Percentiles rank a stretch among this genome's conserved stretches.
Conservation (phyloP, 2,329 filamentous ascomycete genomes). For the Fusarium sp. region DNA sequence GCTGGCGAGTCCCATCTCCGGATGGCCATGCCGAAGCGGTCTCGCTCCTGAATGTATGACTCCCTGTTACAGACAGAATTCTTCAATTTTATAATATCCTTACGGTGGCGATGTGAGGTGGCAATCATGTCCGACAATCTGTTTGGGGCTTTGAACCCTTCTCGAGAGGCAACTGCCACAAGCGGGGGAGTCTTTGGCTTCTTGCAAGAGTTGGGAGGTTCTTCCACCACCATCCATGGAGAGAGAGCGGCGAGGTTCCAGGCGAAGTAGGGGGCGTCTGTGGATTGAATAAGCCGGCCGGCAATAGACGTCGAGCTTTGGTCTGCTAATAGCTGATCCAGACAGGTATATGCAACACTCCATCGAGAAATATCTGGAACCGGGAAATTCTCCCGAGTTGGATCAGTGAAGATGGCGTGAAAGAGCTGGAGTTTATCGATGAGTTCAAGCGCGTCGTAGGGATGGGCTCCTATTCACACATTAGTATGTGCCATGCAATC, state of each 20-base stretch:
- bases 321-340: conserved; percentile 61
- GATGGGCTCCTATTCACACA: conserved; percentile 61
- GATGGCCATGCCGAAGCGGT: conserved; percentile 77
- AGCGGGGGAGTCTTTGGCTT: conserved; percentile 64
- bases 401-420: conserved; percentile 76
- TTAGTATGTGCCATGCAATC: conserved; percentile 1
- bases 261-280: conserved; percentile 73
- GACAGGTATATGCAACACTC: conserved; percentile 68
- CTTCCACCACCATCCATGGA: conserved; percentile 71
- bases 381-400: conserved; percentile 61
- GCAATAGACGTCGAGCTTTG: conserved; percentile 59
- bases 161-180: conserved; percentile 65
- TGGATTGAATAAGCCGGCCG: conserved; percentile 65
- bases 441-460: conserved; percentile 67
- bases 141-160: conserved; percentile 83
- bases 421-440: conserved; percentile 75
- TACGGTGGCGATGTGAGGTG: conserved; percentile 68
- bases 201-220: conserved; percentile 53
- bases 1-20: conserved; percentile 71
- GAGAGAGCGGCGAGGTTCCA: conserved; percentile 81
- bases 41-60: conserved; percentile 61
- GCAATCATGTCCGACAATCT: conserved; percentile 75
- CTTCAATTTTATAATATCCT: conserved; percentile 71
- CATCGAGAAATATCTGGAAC: conserved; percentile 68
- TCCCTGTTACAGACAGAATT: conserved; percentile 58